A percentile compares a stretch with the other conserved stretches of the same genome.
Conservation (phyloP, 2,329 filamentous ascomycete species). For the Fusarium denticulatum region DNA sequence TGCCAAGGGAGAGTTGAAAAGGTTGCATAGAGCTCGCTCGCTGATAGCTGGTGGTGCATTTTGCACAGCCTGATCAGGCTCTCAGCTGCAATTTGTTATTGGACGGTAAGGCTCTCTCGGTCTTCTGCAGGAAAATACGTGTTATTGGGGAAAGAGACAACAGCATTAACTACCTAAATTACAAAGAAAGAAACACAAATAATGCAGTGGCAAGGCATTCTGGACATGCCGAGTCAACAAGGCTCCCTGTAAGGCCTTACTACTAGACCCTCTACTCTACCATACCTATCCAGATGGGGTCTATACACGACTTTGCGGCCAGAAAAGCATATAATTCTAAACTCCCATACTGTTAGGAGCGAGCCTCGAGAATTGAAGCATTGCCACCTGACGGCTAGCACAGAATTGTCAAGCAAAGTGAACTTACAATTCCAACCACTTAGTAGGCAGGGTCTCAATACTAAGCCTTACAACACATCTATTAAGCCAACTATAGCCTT, state of each 20-base stretch:
- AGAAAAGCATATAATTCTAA: no score
- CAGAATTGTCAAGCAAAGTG: constrained; percentile 21
- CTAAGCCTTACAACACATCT: not conserved
- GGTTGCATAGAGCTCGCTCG: not conserved
- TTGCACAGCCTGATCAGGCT: not conserved
- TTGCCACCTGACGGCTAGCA: constrained; percentile 13
- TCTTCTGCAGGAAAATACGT: not conserved
- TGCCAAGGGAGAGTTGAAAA: no score
- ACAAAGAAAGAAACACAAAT: not conserved
- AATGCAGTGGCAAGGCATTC: not conserved
- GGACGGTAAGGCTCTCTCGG: not conserved
- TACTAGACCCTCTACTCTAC: no score
- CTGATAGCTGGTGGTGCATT: accelerated
- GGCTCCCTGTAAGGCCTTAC: not conserved
- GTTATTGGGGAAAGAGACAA: not conserved
- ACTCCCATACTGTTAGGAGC: no score
- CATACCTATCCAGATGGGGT: accelerated
- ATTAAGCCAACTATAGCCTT: not conserved
- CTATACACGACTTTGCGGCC: accelerated
- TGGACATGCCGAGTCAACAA: not conserved
- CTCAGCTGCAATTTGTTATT: not conserved
- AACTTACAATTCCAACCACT: not conserved
- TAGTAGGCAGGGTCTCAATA: not conserved
- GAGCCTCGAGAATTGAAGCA: no score
- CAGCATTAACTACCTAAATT: not conserved